Percentiles rank a stretch among this genome's conserved stretches.
Evolutionary conservation across 2,329 filamentous ascomycete genomes (phyloP).

Genomic region (Aspergillus ruber): DNA sequence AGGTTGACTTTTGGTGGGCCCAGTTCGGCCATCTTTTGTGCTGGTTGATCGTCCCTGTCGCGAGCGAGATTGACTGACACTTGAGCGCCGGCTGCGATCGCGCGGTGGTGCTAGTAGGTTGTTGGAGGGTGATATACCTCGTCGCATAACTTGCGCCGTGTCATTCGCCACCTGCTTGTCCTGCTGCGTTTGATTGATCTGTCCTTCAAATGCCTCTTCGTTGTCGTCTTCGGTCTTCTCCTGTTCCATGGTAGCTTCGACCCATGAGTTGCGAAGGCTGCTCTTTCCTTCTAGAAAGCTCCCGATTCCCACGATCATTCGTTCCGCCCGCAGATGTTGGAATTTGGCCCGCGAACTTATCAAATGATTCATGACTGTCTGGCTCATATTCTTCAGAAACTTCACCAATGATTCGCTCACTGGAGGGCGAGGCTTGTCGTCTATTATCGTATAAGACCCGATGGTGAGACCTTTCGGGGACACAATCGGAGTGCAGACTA

Average conservation of each 20-base stretch:
- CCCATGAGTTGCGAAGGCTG: conserved; percentile 12
- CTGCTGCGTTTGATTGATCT: too few relatives aligned
- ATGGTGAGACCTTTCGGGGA: conserved; percentile 50
- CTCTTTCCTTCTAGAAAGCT: conserved; percentile 44
- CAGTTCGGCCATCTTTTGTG: too few relatives aligned
- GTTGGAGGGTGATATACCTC: too few relatives aligned
- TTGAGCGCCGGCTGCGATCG: background rate
- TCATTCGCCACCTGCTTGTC: conserved; percentile 5
- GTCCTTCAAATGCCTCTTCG: too few relatives aligned
- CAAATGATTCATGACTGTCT: conserved; percentile 52
- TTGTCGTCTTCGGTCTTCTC: conserved; percentile 5
- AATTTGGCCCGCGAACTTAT: conserved; percentile 47
- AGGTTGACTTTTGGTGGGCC: too few relatives aligned
- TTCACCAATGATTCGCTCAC: conserved; percentile 34
- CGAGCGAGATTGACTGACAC: background rate
- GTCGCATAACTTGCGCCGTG: background rate
- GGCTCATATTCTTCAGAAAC: conserved; percentile 43
- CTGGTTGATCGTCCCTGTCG: background rate
- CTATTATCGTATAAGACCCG: conserved; percentile 52
- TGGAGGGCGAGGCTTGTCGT: conserved; percentile 42
- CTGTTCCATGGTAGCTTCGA: conserved; percentile 7
- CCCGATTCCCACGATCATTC: conserved; percentile 50
- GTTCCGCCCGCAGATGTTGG: conserved; percentile 42
- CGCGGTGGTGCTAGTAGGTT: too few relatives aligned
- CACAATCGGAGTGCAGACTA: conserved; percentile 53